Evolutionary conservation across 148 eudicot species (phyloP).

Genomic region (Pharnaceum exiguum): DNA sequence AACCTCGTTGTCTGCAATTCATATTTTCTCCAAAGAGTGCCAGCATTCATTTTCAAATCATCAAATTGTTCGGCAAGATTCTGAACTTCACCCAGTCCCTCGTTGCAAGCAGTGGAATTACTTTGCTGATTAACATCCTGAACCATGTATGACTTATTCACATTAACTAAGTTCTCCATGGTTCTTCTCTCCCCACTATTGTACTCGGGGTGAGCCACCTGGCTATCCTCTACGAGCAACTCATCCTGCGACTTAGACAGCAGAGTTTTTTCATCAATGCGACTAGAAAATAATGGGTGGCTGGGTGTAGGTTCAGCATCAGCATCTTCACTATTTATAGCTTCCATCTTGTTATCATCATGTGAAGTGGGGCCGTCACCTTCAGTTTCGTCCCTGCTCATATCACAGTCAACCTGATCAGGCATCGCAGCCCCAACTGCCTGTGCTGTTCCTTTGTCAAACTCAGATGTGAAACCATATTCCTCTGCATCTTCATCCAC

Average conservation of each 20-base stretch:
- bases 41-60: conserved; percentile 49
- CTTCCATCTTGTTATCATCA: conserved; percentile 32
- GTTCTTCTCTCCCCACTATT: conserved; percentile 19
- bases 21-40: conserved; percentile 69
- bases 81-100: conserved; percentile 38
- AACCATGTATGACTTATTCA: conserved; percentile 44
- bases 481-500: conserved; percentile 63
- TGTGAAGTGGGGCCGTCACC: conserved; percentile 27
- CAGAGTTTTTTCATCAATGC: conserved; percentile 29
- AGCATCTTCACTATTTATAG: conserved; percentile 30
- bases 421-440: conserved; percentile 82
- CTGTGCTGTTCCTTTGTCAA: conserved; percentile 78
- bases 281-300: conserved; percentile 26
- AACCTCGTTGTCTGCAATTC: conserved; percentile 74
- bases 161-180: conserved; percentile 54
- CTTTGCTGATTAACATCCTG: conserved; percentile 33
- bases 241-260: conserved; percentile 25
- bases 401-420: conserved; percentile 62
- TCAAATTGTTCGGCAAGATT: conserved; percentile 37
- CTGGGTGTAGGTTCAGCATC: conserved; percentile 32
- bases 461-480: conserved; percentile 70
- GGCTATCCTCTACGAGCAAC: conserved; percentile 28
- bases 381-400: conserved; percentile 45
- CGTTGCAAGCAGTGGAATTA: conserved; percentile 28
- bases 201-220: conserved; percentile 15